Evolutionary conservation across 2,329 filamentous ascomycete genomes (phyloP).

Genomic region (Fusarium nygamai): DNA sequence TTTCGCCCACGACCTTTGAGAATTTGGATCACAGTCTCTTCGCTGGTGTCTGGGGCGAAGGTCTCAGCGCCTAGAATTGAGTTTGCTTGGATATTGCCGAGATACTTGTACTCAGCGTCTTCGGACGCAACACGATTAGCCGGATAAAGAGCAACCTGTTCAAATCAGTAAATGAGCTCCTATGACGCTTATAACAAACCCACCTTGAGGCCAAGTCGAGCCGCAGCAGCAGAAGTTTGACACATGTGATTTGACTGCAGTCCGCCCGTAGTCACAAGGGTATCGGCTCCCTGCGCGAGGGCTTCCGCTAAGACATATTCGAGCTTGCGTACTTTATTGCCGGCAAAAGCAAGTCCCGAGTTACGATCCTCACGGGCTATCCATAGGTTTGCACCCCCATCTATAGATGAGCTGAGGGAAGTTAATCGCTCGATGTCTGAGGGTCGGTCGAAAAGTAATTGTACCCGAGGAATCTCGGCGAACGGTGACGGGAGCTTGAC

Average conservation of each 20-base stretch:
- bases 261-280: slow-evolving; percentile 23
- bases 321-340: slow-evolving; percentile 28
- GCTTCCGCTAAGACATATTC: slow-evolving; percentile 30
- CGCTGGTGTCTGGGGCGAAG: slow-evolving; percentile 6
- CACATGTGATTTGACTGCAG: slow-evolving; percentile 32
- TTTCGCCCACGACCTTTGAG: slow-evolving; percentile 7
- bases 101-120: slow-evolving; percentile 13
- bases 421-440: slow-evolving; percentile 25
- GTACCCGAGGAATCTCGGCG: slow-evolving; percentile 14
- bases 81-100: slow-evolving; percentile 25
- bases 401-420: background rate
- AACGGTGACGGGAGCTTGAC: slow-evolving; percentile 7
- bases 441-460: slow-evolving; percentile 20
- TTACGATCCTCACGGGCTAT: slow-evolving; percentile 27
- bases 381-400: background rate
- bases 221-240: slow-evolving; percentile 26
- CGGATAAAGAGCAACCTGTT: slow-evolving; percentile 23
- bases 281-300: slow-evolving; percentile 17
- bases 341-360: slow-evolving; percentile 30
- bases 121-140: slow-evolving; percentile 1
- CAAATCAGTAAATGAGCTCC: background rate
- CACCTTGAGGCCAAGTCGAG: slow-evolving; percentile 21
- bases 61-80: slow-evolving; percentile 20
- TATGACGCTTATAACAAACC: accelerated
- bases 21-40: background rate